Evolutionary conservation across 1,139 yeast genomes (phyloP).

Genomic region (Hansenula sp.): DNA sequence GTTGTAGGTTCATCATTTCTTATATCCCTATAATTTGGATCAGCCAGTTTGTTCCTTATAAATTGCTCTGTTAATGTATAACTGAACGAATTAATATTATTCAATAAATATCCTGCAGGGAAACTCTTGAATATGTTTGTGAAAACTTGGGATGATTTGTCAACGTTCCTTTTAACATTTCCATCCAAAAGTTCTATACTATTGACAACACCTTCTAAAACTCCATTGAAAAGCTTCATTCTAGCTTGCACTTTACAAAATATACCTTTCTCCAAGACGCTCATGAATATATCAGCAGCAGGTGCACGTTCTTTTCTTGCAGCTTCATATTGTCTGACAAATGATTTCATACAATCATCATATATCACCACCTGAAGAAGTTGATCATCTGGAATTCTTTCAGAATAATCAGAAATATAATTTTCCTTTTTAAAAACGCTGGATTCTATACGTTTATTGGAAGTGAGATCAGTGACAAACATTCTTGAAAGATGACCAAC

Average conservation of each 20-base stretch:
- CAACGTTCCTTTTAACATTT: neutral
- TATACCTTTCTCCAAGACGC: conserved; percentile 7
- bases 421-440: neutral
- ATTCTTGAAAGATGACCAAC: neutral
- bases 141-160: neutral
- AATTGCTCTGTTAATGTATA: conserved; percentile 2
- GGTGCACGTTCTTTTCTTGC: neutral
- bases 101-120: conserved; percentile 3
- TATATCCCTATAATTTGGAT: neutral
- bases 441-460: conserved; percentile 5
- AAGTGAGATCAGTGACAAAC: conserved; percentile 14
- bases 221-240: conserved; percentile 6
- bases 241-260: conserved; percentile 8
- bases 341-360: conserved; percentile 3
- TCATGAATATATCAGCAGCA: neutral
- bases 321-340: conserved; percentile 1
- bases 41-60: neutral
- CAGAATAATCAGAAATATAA: conserved; percentile 4
- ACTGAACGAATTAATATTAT: neutral
- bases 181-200: conserved; percentile 3
- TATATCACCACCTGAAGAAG: conserved; percentile 8
- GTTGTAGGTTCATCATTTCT: neutral
- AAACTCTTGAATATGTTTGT: conserved; percentile 3
- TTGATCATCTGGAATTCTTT: neutral
- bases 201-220: conserved; percentile 7